Base-by-base conservation (phyloP, 164 flowering plant species). In the Chimonanthus praecox region DNA sequence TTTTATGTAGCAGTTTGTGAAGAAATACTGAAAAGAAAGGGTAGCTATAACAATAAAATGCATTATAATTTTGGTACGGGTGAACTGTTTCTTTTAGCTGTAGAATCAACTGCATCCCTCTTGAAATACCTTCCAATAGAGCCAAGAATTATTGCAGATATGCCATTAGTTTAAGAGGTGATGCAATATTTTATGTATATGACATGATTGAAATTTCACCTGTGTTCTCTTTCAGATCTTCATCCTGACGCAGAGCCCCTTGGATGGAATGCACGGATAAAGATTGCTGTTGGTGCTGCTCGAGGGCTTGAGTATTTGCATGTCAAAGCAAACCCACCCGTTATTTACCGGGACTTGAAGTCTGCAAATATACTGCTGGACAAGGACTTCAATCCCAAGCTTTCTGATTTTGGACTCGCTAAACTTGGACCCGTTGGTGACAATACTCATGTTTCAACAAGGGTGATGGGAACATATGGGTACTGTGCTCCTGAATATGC, bases 401-500 rank as follows among this genome's bases (percentile, higher is more conserved):
- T 92, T 47, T 92, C 97, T 54, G 95, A 90, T 78, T 92, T 92
- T 77, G 97, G 97, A 58, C 90, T 92, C 18, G 97, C 95, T 64
- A 92, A 90, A 78, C 73, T 92, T 75, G 97, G 92, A 18, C 97
- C 97, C 58, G 94, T 90, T 72, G 97, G 94, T 68, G 90, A 85
- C 80, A 86, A 86, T 3, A 88, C 94, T 49, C 94, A 90, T 78
- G 94, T 90, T 65, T 90, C 94, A 49, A 88, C 90, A 33, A 78
- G 92, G 78, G 92, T 88, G 64, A 88, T 88, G 92, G 94, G 94
- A 51, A 90, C 94, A 4, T 88, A 90, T 74, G 94, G 94, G 6
- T 90, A 90, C 73, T 87, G 90, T 81, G 92, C 94, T 3, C 94
- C 94, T 6, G 94, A 90, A 79, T 90, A 90, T 78, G 94, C 90